Conservation (phyloP, 495 filamentous ascomycete species). For the Penicillium herquei region DNA sequence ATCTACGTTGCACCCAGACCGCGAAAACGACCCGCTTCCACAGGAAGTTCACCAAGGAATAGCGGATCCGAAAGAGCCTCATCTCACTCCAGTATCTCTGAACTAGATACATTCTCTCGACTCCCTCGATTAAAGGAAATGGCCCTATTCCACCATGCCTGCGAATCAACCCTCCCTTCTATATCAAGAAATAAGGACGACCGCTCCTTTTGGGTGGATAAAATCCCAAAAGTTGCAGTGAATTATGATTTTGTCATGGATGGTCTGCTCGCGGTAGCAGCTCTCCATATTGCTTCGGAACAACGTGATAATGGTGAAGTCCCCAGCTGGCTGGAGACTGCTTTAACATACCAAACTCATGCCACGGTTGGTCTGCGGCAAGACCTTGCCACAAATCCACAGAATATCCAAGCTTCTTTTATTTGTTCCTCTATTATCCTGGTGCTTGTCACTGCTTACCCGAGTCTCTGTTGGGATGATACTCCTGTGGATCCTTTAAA, state of each 20-base stretch:
- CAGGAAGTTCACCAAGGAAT: background rate
- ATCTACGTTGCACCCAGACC: conserved; percentile 11
- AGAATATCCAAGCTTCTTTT: conserved; percentile 13
- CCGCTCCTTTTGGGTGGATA: conserved; percentile 8
- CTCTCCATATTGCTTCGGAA: conserved; percentile 11
- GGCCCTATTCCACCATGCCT: conserved; percentile 6
- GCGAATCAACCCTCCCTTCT: conserved; percentile 5
- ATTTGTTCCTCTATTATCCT: conserved; percentile 12
- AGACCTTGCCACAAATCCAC: conserved; percentile 6
- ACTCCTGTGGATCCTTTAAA: conserved; percentile 7
- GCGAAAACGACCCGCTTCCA: conserved; percentile 4
- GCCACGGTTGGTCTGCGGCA: conserved; percentile 8
- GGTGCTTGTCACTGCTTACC: conserved; percentile 12
- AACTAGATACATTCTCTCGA: background rate
- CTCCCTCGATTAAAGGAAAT: conserved; percentile 14
- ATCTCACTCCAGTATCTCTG: conserved; percentile 1
- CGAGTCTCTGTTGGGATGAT: conserved; percentile 9
- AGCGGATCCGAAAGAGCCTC: conserved; percentile 1
- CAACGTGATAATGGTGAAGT: background rate
- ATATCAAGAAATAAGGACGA: conserved; percentile 9
- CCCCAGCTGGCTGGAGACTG: conserved; percentile 10
- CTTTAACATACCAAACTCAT: conserved; percentile 11
- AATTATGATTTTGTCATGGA: conserved; percentile 12
- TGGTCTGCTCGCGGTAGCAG: conserved; percentile 8
- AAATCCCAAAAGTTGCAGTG: conserved; percentile 8